Evolutionary conservation across 179 eudicot genomes (phyloP).

Genomic region (Beta macrorhiza): DNA sequence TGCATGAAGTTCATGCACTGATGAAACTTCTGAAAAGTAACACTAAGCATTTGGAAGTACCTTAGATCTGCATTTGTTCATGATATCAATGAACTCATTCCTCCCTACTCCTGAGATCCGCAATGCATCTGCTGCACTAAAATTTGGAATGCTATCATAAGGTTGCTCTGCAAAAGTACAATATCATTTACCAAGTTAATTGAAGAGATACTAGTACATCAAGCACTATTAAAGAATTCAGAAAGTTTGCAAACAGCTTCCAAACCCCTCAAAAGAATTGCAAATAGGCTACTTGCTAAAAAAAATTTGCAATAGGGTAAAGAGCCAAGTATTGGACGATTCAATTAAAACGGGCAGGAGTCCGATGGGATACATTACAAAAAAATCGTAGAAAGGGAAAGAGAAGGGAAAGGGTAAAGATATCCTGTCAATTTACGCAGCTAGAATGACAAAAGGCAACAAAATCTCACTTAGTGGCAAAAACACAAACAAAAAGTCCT

Average conservation of each 20-base stretch:
- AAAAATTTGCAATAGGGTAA: no score
- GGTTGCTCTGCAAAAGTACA: constrained; percentile 77
- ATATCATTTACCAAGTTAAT: constrained; percentile 15
- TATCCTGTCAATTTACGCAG: not conserved
- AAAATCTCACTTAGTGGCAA: not conserved
- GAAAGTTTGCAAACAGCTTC: constrained; percentile 4
- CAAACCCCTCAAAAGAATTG: no score
- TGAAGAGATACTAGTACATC: constrained; percentile 8
- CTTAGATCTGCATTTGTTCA: constrained; percentile 99
- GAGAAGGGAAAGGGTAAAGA: not conserved
- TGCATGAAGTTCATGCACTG: not conserved
- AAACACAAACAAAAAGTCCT: not conserved
- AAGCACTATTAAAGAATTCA: constrained; percentile 9
- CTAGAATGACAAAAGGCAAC: constrained; percentile 5
- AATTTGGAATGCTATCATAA: constrained; percentile 96
- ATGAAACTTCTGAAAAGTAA: not conserved
- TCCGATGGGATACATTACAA: not conserved
- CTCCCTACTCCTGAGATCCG: constrained; percentile 93
- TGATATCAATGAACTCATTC: constrained; percentile 98
- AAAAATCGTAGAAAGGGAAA: not conserved
- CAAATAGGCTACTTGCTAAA: no score
- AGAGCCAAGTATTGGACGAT: not conserved
- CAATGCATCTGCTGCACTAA: constrained; percentile 98
- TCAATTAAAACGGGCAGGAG: not conserved
- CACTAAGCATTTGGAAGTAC: constrained; percentile 38